These are phyloP conservation scores for Eleusine indica DNA, from an alignment of 176 grass and related monocot genomes.

Conservation along the genomic window DNA sequence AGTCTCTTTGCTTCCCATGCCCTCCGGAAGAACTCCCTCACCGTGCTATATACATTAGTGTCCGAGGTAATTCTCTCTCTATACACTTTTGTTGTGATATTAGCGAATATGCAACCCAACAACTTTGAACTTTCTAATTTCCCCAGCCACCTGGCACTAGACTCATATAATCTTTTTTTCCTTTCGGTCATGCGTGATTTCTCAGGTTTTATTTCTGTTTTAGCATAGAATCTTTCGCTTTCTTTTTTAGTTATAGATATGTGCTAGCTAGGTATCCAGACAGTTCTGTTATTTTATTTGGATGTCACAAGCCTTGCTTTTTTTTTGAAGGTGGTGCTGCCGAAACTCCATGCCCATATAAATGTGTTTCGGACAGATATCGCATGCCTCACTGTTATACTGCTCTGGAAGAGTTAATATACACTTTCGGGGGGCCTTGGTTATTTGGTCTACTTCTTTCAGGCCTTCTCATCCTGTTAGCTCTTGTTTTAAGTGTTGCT, in stretches of 20 bases:
- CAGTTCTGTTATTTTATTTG: constrained; percentile 11
- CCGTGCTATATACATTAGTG: constrained; percentile 69
- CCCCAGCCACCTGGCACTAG: not conserved
- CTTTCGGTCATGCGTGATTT: not conserved
- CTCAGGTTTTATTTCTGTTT: not conserved
- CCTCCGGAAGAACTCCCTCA: constrained; percentile 74
- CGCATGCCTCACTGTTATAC: constrained; percentile 99
- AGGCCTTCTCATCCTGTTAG: constrained; percentile 92
- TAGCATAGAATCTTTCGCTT: constrained; percentile 13
- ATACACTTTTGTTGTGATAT: not conserved
- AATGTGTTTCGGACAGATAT: constrained; percentile 95
- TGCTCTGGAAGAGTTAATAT: constrained; percentile 93
- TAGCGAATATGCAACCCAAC: not conserved
- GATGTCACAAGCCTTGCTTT: constrained; percentile 36
- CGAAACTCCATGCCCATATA: constrained; percentile 90
- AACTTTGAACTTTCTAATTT: constrained; percentile 23
- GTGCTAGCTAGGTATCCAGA: constrained; percentile 11
- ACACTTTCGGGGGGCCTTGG: constrained; percentile 99
- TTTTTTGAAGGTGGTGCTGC: constrained; percentile 74
- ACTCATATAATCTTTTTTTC: not conserved
- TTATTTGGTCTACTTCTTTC: constrained; percentile 96
- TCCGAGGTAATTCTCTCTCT: constrained; percentile 68
- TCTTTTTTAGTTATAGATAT: not conserved
- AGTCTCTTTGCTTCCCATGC: constrained; percentile 78
- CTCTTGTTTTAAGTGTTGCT: constrained; percentile 98